These are phyloP conservation scores for Pistacia atlantica DNA, from an alignment of 345 rosid species.

Conservation along the genomic window DNA sequence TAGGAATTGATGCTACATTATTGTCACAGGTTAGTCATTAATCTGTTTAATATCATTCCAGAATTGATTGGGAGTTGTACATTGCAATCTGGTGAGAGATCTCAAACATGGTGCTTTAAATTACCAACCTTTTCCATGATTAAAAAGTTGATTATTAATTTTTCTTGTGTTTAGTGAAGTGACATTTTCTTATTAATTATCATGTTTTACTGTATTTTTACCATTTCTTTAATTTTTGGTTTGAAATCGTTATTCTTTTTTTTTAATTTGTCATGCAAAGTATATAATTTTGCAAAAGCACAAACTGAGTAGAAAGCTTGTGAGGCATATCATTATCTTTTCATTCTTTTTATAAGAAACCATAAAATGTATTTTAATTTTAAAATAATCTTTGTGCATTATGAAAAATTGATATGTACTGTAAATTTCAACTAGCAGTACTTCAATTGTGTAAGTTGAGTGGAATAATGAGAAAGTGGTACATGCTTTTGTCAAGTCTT, in stretches of 20 bases:
- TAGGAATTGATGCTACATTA: constrained; percentile 84
- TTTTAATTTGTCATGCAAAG: too few relatives aligned
- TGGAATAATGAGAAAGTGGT: constrained; percentile 1
- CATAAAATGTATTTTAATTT: too few relatives aligned
- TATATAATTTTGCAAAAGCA: neutral
- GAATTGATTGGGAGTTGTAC: neutral
- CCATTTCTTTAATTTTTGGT: neutral
- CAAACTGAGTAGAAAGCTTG: neutral
- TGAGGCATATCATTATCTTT: too few relatives aligned
- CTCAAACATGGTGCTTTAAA: neutral
- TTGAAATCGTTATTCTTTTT: neutral
- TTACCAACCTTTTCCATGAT: constrained; percentile 1
- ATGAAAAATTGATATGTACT: too few relatives aligned
- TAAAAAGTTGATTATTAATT: neutral
- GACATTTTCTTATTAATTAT: neutral
- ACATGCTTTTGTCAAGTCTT: neutral
- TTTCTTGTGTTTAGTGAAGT: neutral
- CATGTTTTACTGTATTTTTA: neutral
- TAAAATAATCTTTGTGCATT: too few relatives aligned
- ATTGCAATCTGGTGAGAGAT: neutral
- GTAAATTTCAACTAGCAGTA: too few relatives aligned
- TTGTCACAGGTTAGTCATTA: constrained; percentile 75
- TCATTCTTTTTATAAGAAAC: too few relatives aligned
- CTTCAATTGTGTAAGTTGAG: neutral
- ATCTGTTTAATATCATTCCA: neutral